Base-by-base conservation (phyloP, 768 basidiomycete species). In the Artomyces pyxidatus region DNA sequence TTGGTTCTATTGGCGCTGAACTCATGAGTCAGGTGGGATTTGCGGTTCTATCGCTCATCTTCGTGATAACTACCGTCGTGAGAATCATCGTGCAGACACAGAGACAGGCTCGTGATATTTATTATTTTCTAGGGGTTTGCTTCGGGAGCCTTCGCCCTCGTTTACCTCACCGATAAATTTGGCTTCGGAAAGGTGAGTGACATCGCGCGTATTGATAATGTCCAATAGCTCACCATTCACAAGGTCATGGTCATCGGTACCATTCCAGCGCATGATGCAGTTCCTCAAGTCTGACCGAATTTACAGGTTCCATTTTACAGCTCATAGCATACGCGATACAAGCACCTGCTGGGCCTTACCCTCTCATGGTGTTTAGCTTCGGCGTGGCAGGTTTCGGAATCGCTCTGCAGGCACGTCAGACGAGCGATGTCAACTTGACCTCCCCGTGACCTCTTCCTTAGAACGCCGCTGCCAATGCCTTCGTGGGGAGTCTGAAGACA, bases 401-500 rank as follows among this genome's bases (percentile, higher is more conserved):
- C 49, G 70, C 75, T 19, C 41, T 74, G 19, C 69, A 72, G 66
- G 83, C n/a, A n/a, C n/a, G n/a, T 79, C 49, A 37, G 60, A 27
- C 19, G 26, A 10, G 6, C 6, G 11, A 43, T 45, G 7, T 16
- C 10, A 22, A 16, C 17, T 17, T 32, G 12, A 47, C 16, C 16
- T 17, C 6, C 5, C 29, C 17, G 10, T 38, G 22, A 35, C 19
- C 21, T 44, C 12, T 49, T 25, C 37, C 42, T 25, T 12, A 75
- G 68, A 71, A 77, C 43, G 71, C 75, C 16, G 74, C 75, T 55
- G 68, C 69, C 12, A 78, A 76, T 48, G 70, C 71, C 2, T 70
- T 73, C 26, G 65, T 71, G 2, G 69, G 71, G 0, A 63, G 69
- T 21, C 55, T 77, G 16, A 68, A 67, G 4, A 63, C 64, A 14